Base-by-base conservation (phyloP, 2,329 filamentous ascomycete genomes). In the Stachybotrys elegans region DNA sequence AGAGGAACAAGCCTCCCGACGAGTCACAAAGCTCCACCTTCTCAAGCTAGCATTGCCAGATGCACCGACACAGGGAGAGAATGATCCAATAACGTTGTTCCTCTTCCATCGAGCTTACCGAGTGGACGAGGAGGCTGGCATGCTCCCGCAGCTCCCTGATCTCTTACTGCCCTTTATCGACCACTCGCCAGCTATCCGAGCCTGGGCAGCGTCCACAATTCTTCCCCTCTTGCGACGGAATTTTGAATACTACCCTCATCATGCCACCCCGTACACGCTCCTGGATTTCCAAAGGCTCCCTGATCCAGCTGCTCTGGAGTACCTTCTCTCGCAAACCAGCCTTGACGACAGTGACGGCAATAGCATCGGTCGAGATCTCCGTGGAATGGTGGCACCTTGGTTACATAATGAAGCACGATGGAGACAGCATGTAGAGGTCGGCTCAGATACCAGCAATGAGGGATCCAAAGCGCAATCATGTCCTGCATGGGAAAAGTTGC, bases 381-480 rank as follows among this genome's bases (percentile, higher is more conserved):
- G 78, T 49, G 79, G 82, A 0, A 58, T 91, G 29, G 67, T 91
- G 40, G 83, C 81, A 0, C 86, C 87, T 3, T 92, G 86, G 86
- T 68, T 90, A 40, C 81, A 85, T 55, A 81, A 80, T 37, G 72
- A 81, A 41, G 72, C 65, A 17, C 76, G 83, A 43, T 82, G 83
- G 69, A 76, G 46, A 19, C 39, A 46, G 2, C 42, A 49, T 21
- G 38, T 47, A 34, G 44, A 45, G 17, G 42, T 36, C 12, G 29
- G 40, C 22, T 43, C 51, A 8, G 52, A 43, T 36, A 42, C 60
- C n/a, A n/a, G n/a, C n/a, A n/a, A n/a, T n/a, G n/a, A n/a, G 65
- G 44, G 48, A 35, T 53, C 53, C 14, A 53, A 60, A 6, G 22
- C 22, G 44, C 57, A 7, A 56, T 50, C 69, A 44, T 74, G 78